Evolutionary conservation across 257 asterid genomes (phyloP).

Genomic region (Oldenlandia corymbosa): DNA sequence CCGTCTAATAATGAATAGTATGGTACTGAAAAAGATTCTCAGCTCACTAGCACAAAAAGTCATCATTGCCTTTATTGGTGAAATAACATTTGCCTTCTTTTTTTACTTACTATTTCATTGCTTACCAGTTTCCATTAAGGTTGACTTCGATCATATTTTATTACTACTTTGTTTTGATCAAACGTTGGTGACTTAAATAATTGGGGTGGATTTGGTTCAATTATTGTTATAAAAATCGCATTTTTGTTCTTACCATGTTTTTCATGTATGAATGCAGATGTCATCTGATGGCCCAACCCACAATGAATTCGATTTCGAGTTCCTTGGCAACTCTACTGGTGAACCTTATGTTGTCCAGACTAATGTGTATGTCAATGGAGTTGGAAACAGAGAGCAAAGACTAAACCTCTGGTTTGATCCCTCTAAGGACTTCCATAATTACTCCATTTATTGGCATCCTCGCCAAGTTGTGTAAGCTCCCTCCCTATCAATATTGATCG

Average conservation of each 20-base stretch:
- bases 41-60: conserved; percentile 5
- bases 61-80: conserved; percentile 6
- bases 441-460: conserved; percentile 66
- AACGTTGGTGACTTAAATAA: too few species aligned
- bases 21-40: not conserved
- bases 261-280: conserved; percentile 44
- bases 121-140: not conserved
- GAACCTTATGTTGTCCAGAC: conserved; percentile 86
- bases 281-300: conserved; percentile 80
- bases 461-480: conserved; percentile 78
- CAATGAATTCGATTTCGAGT: conserved; percentile 87
- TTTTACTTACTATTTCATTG: not conserved
- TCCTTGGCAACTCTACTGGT: conserved; percentile 74
- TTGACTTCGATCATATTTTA: not conserved
- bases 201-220: too few species aligned
- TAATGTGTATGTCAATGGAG: conserved; percentile 73
- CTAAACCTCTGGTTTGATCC: conserved; percentile 91
- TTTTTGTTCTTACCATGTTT: too few species aligned
- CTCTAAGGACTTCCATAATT: conserved; percentile 65
- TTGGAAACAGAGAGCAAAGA: conserved; percentile 84
- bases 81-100: conserved; percentile 1
- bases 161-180: not conserved
- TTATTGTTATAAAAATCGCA: too few species aligned
- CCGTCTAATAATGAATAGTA: not conserved
- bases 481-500: too few species aligned